Evolutionary conservation across 352 stramenopile species (phyloP).

Genomic region (Phytophthora hybrid): DNA sequence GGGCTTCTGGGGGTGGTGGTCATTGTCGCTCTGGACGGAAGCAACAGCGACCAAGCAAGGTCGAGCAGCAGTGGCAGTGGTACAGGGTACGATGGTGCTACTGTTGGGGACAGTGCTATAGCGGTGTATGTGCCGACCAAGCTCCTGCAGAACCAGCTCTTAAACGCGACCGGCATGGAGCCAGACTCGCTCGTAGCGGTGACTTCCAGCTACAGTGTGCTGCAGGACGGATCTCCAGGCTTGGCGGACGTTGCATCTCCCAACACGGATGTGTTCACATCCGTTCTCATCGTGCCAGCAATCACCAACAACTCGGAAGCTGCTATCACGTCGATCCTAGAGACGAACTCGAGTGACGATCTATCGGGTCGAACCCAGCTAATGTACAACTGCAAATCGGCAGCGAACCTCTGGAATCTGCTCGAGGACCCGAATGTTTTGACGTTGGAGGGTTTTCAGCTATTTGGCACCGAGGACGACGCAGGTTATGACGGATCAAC

Average conservation of each 20-base stretch:
- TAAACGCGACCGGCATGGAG: neutral
- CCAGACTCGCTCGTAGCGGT: conserved; percentile 11
- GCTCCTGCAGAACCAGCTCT: neutral
- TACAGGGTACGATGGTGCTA: neutral
- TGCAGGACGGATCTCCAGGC: conserved; percentile 1
- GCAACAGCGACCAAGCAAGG: neutral
- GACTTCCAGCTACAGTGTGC: conserved; percentile 5
- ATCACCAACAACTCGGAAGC: neutral
- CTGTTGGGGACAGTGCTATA: neutral
- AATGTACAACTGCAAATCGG: neutral
- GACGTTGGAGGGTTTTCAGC: neutral
- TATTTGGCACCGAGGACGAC: neutral
- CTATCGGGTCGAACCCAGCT: neutral
- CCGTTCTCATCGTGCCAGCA: conserved; percentile 4
- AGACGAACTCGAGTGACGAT: neutral
- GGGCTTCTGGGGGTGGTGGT: neutral
- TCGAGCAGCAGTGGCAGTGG: neutral
- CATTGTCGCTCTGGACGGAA: neutral
- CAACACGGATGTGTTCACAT: neutral
- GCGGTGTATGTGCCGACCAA: neutral
- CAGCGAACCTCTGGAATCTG: neutral
- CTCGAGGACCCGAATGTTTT: neutral
- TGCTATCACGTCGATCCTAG: neutral
- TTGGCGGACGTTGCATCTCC: neutral
- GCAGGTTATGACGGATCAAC: neutral